Evolutionary conservation across 805 yeast species (phyloP).

Genomic region (Wickerhamiella lipophila): DNA sequence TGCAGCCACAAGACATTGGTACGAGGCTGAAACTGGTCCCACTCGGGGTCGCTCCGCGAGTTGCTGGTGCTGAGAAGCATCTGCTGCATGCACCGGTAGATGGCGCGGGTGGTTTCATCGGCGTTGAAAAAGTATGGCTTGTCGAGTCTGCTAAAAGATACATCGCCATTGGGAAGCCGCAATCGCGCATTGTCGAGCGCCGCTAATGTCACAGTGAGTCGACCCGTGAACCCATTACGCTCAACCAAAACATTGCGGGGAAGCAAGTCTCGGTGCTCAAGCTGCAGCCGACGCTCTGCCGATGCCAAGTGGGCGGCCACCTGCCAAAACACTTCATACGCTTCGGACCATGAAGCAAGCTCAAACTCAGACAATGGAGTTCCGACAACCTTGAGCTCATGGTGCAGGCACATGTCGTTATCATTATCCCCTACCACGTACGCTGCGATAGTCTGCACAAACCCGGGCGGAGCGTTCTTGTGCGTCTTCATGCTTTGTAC

Average conservation of each 20-base stretch:
- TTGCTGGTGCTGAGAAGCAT: conserved; percentile 10
- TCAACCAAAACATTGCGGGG: conserved; percentile 50
- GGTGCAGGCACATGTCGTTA: conserved; percentile 18
- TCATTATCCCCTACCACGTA: conserved; percentile 19
- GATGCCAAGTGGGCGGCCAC: conserved; percentile 37
- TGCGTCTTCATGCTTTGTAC: conserved; percentile 37
- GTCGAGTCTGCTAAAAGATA: conserved; percentile 45
- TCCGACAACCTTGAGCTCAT: conserved; percentile 30
- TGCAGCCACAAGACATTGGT: conserved; percentile 57
- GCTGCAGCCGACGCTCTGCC: conserved; percentile 41
- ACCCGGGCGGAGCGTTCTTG: conserved; percentile 26
- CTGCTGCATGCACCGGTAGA: conserved; percentile 42
- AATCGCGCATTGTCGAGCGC: conserved; percentile 32
- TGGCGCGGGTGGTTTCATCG: conserved; percentile 45
- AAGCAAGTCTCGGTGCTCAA: conserved; percentile 63
- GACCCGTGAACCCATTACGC: conserved; percentile 15
- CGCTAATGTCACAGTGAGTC: conserved; percentile 5
- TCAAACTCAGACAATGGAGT: conserved; percentile 35
- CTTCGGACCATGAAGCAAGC: conserved; percentile 30
- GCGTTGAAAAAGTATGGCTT: conserved; percentile 52
- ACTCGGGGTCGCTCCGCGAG: conserved; percentile 24
- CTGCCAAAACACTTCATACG: conserved; percentile 40
- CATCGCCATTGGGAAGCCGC: conserved; percentile 21
- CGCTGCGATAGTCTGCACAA: conserved; percentile 5
- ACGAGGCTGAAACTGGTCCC: conserved; percentile 36